These are phyloP conservation scores for Albugo laibachii DNA, from an alignment of 352 stramenopile species.

Conservation along the genomic window DNA sequence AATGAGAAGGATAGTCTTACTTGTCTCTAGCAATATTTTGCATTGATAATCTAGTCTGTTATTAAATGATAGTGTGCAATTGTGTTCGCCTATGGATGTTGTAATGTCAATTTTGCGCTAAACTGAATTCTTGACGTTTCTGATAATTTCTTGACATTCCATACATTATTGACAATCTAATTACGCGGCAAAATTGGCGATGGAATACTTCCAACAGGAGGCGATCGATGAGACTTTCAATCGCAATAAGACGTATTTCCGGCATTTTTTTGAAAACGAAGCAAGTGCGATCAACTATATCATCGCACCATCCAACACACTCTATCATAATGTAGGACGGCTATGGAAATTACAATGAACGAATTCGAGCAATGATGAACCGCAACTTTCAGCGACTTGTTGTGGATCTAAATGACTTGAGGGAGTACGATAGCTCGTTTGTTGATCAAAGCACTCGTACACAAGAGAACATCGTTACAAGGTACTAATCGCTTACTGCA, in stretches of 20 bases:
- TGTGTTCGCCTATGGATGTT: too few species aligned
- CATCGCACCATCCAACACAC: background rate
- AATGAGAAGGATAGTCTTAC: too few species aligned
- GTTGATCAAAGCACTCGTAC: conserved; percentile 24
- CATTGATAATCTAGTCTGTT: too few species aligned
- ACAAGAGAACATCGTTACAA: conserved; percentile 61
- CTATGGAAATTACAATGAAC: conserved; percentile 60
- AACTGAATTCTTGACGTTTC: too few species aligned
- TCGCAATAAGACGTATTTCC: conserved; percentile 79
- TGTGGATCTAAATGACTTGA: conserved; percentile 81
- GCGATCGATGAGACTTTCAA: conserved; percentile 68
- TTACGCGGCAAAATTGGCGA: conserved; percentile 5
- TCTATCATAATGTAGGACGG: conserved; percentile 17
- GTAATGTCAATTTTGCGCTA: too few species aligned
- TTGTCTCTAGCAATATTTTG: too few species aligned
- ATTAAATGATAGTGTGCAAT: too few species aligned
- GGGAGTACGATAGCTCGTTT: conserved; percentile 79
- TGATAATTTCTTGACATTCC: too few species aligned
- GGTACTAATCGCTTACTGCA: conserved; percentile 5
- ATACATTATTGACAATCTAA: too few species aligned
- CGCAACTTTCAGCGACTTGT: conserved; percentile 50
- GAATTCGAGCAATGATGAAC: conserved; percentile 66
- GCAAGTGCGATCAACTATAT: conserved; percentile 12
- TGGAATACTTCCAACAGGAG: conserved; percentile 73
- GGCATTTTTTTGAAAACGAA: conserved; percentile 58